Conservation (phyloP, 192 early-diverging fungal species). For the Linnemannia zychae region DNA sequence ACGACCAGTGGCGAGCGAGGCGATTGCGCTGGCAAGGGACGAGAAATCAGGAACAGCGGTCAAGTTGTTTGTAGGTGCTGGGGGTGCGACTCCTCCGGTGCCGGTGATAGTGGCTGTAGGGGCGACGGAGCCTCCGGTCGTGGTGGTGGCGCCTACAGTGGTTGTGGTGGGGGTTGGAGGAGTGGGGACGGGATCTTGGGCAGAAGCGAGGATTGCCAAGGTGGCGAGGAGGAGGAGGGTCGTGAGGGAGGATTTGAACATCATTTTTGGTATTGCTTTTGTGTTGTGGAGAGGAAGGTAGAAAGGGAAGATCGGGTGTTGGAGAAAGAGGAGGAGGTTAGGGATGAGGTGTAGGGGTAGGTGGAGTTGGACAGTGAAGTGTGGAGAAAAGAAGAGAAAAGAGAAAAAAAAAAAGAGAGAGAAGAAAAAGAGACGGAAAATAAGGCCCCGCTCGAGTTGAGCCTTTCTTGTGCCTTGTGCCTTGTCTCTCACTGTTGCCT, state of each 20-base stretch:
- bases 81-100: too few relatives aligned
- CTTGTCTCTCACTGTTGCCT: too few relatives aligned
- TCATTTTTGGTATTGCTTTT: conserved; percentile 7
- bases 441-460: background rate
- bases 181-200: background rate
- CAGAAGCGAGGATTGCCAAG: conserved; percentile 9
- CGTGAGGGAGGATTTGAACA: conserved; percentile 26
- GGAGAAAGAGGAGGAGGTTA: background rate
- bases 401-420: background rate
- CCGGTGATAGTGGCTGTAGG: background rate
- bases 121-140: background rate
- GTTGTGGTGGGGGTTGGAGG: background rate
- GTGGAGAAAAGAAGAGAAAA: conserved; percentile 17
- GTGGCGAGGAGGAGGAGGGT: conserved; percentile 26
- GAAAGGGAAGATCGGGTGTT: conserved; percentile 11
- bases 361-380: conserved; percentile 17
- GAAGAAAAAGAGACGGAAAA: background rate
- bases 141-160: background rate
- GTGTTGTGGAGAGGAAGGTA: background rate
- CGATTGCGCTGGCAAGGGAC: conserved; percentile 30
- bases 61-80: background rate
- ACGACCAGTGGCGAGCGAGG: conserved; percentile 14
- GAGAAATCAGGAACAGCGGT: conserved; percentile 20
- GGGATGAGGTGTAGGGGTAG: background rate
- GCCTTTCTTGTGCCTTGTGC: background rate